Conservation (phyloP, 345 rosid genomes). For the Salix exigua region DNA sequence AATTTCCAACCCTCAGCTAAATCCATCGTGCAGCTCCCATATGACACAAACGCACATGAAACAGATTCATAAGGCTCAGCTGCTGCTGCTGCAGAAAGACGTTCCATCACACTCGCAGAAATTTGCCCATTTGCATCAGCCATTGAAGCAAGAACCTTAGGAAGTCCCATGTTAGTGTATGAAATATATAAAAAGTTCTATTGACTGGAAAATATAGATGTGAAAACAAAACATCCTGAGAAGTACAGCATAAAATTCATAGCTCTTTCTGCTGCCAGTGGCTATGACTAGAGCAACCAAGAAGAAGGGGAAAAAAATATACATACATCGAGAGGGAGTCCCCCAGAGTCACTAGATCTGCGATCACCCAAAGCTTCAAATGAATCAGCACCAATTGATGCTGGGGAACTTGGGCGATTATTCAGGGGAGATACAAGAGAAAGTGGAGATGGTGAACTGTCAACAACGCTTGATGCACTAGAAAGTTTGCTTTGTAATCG, state of each 20-base stretch:
- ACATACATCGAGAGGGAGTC: constrained; percentile 86
- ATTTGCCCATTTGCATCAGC: constrained; percentile 96
- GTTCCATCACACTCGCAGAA: constrained; percentile 86
- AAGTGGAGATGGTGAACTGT: constrained; percentile 71
- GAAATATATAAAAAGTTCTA: constrained; percentile 4
- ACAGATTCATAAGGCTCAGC: constrained; percentile 98
- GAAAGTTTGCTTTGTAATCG: constrained; percentile 90
- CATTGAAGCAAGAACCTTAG: constrained; percentile 94
- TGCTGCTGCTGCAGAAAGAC: constrained; percentile 93
- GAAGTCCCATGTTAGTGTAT: constrained; percentile 20
- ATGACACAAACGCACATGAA: constrained; percentile 95
- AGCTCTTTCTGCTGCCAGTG: not conserved
- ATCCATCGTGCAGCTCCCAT: constrained; percentile 92
- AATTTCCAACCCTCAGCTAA: constrained; percentile 96
- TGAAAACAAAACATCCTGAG: constrained; percentile 9
- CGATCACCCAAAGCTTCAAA: constrained; percentile 56
- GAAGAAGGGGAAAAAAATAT: not conserved
- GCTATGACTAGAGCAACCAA: not conserved
- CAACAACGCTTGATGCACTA: constrained; percentile 44
- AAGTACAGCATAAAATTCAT: not conserved
- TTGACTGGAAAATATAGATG: constrained; percentile 8
- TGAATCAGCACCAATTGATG: constrained; percentile 46
- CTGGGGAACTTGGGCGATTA: constrained; percentile 39
- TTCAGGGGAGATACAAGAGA: constrained; percentile 58
- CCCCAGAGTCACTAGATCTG: constrained; percentile 62